phyloP scores from a whole-genome alignment of 2,329 filamentous ascomycete species.

The Paraphaeosphaeria sporulosa region DNA sequence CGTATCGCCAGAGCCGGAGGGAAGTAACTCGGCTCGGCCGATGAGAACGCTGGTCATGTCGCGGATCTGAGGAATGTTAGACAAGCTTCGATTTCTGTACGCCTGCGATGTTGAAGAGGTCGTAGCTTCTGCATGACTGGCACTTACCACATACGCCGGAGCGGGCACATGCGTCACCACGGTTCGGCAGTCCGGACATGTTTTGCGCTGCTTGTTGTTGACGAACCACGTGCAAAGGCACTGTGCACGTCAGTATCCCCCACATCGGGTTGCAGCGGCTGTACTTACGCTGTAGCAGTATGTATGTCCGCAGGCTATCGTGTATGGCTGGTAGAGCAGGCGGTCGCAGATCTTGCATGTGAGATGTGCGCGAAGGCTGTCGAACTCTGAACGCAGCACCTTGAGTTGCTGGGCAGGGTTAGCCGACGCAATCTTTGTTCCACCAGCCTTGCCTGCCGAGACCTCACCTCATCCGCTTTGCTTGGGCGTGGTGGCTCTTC shows the following conservation, averaged over 20 bases:
- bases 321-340: constrained; percentile 74
- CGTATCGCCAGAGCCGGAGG: constrained; percentile 68
- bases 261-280: constrained; percentile 17
- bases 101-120: background rate
- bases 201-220: constrained; percentile 64
- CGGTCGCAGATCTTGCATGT: constrained; percentile 75
- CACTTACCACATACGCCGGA: constrained; percentile 68
- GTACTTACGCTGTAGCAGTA: constrained; percentile 71
- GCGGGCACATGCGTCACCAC: constrained; percentile 66
- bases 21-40: constrained; percentile 66
- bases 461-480: constrained; percentile 46
- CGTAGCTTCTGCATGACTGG: background rate
- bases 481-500: constrained; percentile 42
- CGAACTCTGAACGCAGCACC: constrained; percentile 60
- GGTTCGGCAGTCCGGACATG: constrained; percentile 73
- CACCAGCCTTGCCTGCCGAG: constrained; percentile 8
- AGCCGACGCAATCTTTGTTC: constrained; percentile 25
- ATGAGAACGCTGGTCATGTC: constrained; percentile 71
- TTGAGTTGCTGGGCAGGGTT: constrained; percentile 48
- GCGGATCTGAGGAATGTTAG: constrained; percentile 59
- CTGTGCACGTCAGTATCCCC: constrained; percentile 49
- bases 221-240: constrained; percentile 65
- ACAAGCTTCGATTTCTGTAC: background rate
- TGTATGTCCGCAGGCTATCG: constrained; percentile 72
- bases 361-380: constrained; percentile 66